Evolutionary conservation across 495 filamentous ascomycete species (phyloP).

Genomic region (Evansstolkia leycettana): DNA sequence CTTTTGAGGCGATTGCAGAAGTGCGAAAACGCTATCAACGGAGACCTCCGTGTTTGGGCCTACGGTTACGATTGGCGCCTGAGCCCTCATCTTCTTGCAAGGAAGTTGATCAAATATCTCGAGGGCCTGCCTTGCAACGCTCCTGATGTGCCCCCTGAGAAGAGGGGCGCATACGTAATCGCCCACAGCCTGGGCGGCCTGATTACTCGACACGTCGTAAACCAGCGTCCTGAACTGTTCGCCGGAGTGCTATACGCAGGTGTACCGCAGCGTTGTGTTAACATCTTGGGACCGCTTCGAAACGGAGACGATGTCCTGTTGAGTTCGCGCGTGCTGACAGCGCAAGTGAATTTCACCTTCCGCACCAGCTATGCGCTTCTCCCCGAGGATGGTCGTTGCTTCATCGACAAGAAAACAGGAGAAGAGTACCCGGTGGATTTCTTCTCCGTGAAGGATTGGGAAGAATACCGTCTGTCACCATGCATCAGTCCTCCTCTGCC

Average conservation of each 20-base stretch:
- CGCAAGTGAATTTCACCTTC: constrained; percentile 89
- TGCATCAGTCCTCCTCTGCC: constrained; percentile 55
- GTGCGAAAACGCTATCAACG: constrained; percentile 56
- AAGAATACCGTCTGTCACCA: constrained; percentile 65
- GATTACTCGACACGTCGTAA: constrained; percentile 82
- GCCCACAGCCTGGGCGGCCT: constrained; percentile 85
- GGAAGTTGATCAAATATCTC: constrained; percentile 56
- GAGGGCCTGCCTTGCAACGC: constrained; percentile 65
- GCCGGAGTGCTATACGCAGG: constrained; percentile 80
- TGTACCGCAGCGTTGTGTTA: constrained; percentile 73
- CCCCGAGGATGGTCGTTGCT: constrained; percentile 80
- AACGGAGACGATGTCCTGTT: constrained; percentile 87
- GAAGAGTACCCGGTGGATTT: constrained; percentile 79
- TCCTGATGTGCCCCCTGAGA: constrained; percentile 26
- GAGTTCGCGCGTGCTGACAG: constrained; percentile 81
- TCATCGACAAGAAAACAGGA: constrained; percentile 69
- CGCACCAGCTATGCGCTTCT: constrained; percentile 77
- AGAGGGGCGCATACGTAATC: constrained; percentile 66
- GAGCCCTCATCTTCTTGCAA: constrained; percentile 65
- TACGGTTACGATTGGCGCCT: constrained; percentile 97
- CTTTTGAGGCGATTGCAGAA: constrained; percentile 68
- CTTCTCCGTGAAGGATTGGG: constrained; percentile 69
- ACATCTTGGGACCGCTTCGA: constrained; percentile 80
- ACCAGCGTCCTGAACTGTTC: constrained; percentile 77
- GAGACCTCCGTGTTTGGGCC: constrained; percentile 68